A percentile compares a stretch with the other conserved stretches of the same genome.
Conservation (phyloP, 768 basidiomycete genomes). For the Rhizopogon vulgaris region DNA sequence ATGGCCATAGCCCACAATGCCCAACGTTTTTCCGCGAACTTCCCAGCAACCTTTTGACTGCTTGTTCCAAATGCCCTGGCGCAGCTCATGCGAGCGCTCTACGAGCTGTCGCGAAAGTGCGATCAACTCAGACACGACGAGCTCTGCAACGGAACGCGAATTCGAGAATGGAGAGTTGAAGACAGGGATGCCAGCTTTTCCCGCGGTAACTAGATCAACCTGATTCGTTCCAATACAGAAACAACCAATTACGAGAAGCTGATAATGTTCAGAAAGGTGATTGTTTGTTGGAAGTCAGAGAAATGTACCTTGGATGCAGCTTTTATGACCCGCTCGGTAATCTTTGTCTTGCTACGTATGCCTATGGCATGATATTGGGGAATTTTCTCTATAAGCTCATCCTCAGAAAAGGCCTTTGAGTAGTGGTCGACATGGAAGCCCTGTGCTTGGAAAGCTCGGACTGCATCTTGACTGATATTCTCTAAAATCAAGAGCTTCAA, state of each 20-base stretch:
- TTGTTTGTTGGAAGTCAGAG: not conserved
- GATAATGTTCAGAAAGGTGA: conserved; percentile 3
- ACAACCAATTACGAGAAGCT: conserved; percentile 96
- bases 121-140: conserved; percentile 91
- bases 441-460: conserved; percentile 67
- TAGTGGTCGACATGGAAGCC: conserved; percentile 92
- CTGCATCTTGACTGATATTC: conserved; percentile 91
- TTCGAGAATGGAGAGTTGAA: conserved; percentile 99
- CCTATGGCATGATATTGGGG: conserved; percentile 89
- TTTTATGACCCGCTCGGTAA: conserved; percentile 84
- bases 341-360: conserved; percentile 96
- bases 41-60: conserved; percentile 99
- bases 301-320: conserved; percentile 73
- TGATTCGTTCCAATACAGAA: conserved; percentile 99
- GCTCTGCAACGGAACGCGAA: conserved; percentile 97
- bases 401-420: conserved; percentile 82
- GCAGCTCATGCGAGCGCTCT: conserved; percentile 85
- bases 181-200: conserved; percentile 87
- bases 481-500: conserved; percentile 84
- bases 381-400: conserved; percentile 83
- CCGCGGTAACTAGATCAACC: conserved; percentile 82
- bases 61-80: conserved; percentile 94
- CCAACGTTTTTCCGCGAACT: conserved; percentile 93
- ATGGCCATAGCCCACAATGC: conserved; percentile 97
- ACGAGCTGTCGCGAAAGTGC: conserved; percentile 91